phyloP scores from a whole-genome alignment of 805 yeast genomes.

The Spathaspora passalidarum region DNA sequence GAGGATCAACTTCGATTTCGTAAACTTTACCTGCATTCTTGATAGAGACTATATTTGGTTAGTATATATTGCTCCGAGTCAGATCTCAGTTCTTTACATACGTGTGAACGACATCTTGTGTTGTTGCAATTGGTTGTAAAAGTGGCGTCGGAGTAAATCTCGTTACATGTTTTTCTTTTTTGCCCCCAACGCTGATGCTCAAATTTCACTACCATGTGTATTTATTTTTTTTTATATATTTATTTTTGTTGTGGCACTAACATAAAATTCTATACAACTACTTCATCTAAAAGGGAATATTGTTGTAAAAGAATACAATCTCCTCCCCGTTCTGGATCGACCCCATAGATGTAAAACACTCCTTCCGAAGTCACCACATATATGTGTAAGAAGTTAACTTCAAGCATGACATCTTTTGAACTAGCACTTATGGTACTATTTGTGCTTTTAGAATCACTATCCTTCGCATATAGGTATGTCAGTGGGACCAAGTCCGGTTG shows the following conservation, averaged over 20 bases:
- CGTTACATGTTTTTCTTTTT: no score
- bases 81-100: no score
- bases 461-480: conserved; percentile 18
- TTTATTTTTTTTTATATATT: not conserved
- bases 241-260: no score
- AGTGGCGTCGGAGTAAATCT: no score
- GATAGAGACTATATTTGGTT: conserved; percentile 18
- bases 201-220: no score
- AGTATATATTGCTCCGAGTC: not conserved
- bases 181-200: not conserved
- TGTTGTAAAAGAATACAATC: conserved; percentile 82
- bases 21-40: conserved; percentile 44
- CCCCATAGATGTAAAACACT: conserved; percentile 70
- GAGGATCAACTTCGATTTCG: conserved; percentile 43
- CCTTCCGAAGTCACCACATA: conserved; percentile 83
- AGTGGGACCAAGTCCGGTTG: conserved; percentile 30
- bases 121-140: not conserved
- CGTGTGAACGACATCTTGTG: not conserved
- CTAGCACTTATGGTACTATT: conserved; percentile 4
- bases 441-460: conserved; percentile 10
- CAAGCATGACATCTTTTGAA: conserved; percentile 18
- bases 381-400: conserved; percentile 41
- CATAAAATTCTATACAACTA: no score
- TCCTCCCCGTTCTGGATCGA: conserved; percentile 89
- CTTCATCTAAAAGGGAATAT: conserved; percentile 47